A percentile compares a stretch with the other conserved stretches of the same genome.
Evolutionary conservation across 2,329 filamentous ascomycete genomes (phyloP).

Genomic region (Cytospora chrysosperma): DNA sequence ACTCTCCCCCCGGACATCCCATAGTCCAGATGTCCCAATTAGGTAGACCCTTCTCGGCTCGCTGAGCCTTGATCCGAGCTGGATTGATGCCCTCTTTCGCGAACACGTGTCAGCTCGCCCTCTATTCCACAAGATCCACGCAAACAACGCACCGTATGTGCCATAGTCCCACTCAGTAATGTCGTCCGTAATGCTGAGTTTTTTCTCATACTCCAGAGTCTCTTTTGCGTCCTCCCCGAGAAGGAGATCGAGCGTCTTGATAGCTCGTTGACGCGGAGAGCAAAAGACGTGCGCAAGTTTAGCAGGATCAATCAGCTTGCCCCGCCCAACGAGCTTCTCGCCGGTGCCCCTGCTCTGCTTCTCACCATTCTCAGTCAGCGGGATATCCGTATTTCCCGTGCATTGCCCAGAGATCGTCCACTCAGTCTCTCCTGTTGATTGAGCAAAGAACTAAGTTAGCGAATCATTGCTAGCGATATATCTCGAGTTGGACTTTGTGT

Average conservation of each 20-base stretch:
- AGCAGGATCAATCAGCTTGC: constrained; percentile 50
- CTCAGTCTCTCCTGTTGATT: constrained; percentile 36
- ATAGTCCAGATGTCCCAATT: constrained; percentile 58
- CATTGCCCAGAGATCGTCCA: constrained; percentile 48
- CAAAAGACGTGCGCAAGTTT: constrained; percentile 47
- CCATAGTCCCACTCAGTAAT: constrained; percentile 64
- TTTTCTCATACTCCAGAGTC: constrained; percentile 20
- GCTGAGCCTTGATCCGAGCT: constrained; percentile 47
- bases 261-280: constrained; percentile 49
- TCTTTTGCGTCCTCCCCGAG: constrained; percentile 31
- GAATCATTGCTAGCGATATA: constrained; percentile 1
- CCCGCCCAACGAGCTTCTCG: constrained; percentile 47
- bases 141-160: constrained; percentile 40
- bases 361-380: constrained; percentile 40
- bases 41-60: constrained; percentile 49
- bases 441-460: neutral
- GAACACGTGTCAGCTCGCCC: constrained; percentile 4
- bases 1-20: constrained; percentile 58
- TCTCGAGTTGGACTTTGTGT: constrained; percentile 12
- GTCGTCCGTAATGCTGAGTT: constrained; percentile 48
- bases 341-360: constrained; percentile 44
- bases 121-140: neutral
- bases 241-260: constrained; percentile 47
- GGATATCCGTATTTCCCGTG: constrained; percentile 45
- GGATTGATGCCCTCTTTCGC: constrained; percentile 50